Evolutionary conservation across 495 filamentous ascomycete species (phyloP), one percentile per base, ranked within the genome.

Genomic region (Durotheca rogersii): DNA sequence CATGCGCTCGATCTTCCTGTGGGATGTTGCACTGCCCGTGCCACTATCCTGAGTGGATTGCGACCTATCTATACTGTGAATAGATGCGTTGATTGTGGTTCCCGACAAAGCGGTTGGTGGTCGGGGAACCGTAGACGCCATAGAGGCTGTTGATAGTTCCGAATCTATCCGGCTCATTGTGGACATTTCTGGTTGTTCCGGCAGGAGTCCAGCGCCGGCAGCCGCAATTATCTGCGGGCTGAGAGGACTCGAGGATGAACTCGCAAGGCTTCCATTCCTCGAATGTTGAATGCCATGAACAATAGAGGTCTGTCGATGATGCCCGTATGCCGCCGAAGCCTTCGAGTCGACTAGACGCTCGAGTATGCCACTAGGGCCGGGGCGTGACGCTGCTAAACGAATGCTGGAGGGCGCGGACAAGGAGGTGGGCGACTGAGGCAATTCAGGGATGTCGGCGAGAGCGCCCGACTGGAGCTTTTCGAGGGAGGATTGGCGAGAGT

Each of bases 221-320:
- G 85, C 83, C 15, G 85, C 85, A 53, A 89, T 87, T 61, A 88
- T 79, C 68, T 90, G 84, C 30, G 90, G 88, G 68, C 89, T 93
- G 56, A 94, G 74, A 31, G 89, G 89, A 66, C 86, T 92, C 19
- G 82, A 82, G 16, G 83, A 65, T 32, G 77, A 73, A 58, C 75
- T 80, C 40, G 77, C 77, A 40, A 75, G 70, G 59, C 78, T 81
- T 47, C 91, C 83, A 72, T 93, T 95, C 57, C 93, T 84, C 49
- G 90, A 94, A 71, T 98, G 93, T 64, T 91, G 89, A 50, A 88
- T 80, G 47, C 89, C 89, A 81, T 95, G 89, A 35, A 96, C 89
- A 53, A 95, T 95, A 19, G 92, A 96, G 1, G 90, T 89, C 67
- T 98, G 88, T 15, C 93, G 81, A 66, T 95, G 88, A 65, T 97